Evolutionary conservation across 306 rosid genomes (phyloP).

Genomic region (Urtica urens): DNA sequence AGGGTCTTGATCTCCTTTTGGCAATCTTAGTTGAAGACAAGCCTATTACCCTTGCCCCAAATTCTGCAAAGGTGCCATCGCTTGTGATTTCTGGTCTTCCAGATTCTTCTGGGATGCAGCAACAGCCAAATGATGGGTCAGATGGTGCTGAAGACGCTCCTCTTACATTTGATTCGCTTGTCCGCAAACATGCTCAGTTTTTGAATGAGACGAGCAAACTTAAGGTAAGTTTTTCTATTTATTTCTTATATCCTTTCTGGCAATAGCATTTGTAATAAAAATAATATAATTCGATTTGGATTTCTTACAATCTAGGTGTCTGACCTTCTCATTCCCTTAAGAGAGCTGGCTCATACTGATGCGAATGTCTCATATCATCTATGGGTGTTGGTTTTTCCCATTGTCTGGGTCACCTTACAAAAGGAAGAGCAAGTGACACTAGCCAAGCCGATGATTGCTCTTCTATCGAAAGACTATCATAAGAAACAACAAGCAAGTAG

Average conservation of each 20-base stretch:
- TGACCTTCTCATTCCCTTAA: constrained; percentile 77
- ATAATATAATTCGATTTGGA: not conserved
- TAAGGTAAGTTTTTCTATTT: constrained; percentile 40
- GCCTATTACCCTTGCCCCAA: constrained; percentile 91
- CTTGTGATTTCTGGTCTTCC: constrained; percentile 51
- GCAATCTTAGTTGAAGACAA: constrained; percentile 91
- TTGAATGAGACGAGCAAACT: constrained; percentile 86
- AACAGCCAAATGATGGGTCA: constrained; percentile 53
- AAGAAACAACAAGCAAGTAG: constrained; percentile 88
- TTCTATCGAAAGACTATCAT: constrained; percentile 87
- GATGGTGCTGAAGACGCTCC: constrained; percentile 72
- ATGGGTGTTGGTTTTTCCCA: constrained; percentile 98
- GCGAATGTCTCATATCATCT: constrained; percentile 97
- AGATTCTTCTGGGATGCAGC: constrained; percentile 67
- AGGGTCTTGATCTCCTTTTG: constrained; percentile 95
- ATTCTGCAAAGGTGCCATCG: constrained; percentile 85
- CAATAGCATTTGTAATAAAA: not conserved
- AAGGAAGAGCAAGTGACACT: constrained; percentile 91
- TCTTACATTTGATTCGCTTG: constrained; percentile 71
- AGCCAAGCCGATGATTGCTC: constrained; percentile 94
- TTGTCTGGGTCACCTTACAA: constrained; percentile 91
- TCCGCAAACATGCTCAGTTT: constrained; percentile 75
- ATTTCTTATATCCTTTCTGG: not conserved
- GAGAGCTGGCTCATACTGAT: constrained; percentile 95
- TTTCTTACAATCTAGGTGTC: constrained; percentile 46